Conservation (phyloP, 208 protist genomes). For the Acanthamoeba castellanii region DNA sequence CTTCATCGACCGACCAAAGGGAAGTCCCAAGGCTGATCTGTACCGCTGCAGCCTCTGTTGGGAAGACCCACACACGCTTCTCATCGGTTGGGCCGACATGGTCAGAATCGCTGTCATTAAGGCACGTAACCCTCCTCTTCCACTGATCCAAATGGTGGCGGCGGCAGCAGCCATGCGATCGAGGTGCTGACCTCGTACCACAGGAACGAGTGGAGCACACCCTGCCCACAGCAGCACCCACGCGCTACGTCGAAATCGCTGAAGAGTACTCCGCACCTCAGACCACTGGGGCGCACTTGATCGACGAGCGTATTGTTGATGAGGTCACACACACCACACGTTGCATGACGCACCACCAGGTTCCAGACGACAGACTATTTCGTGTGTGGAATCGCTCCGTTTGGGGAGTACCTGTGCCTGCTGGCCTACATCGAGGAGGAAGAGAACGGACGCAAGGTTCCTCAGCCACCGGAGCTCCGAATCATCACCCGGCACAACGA, state of each 20-base stretch:
- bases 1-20: conserved; percentile 86
- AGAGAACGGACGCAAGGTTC: conserved; percentile 71
- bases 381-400: conserved; percentile 89
- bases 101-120: conserved; percentile 87
- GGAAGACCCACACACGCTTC: conserved; percentile 82
- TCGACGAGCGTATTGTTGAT: too few relatives aligned
- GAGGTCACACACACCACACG: too few relatives aligned
- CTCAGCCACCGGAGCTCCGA: conserved; percentile 87
- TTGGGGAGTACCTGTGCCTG: conserved; percentile 86
- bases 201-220: neutral
- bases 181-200: too few relatives aligned
- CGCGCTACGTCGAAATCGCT: conserved; percentile 71
- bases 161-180: neutral
- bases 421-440: conserved; percentile 87
- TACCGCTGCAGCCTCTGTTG: conserved; percentile 88
- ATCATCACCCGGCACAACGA: conserved; percentile 86
- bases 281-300: too few relatives aligned
- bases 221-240: neutral
- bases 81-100: conserved; percentile 92
- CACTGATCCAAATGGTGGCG: neutral
- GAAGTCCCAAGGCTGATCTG: conserved; percentile 82
- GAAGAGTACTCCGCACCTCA: neutral
- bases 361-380: conserved; percentile 88
- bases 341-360: neutral
- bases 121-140: neutral